A percentile compares a stretch with the other conserved stretches of the same genome.
Evolutionary conservation across 2,329 filamentous ascomycete species (phyloP).

Genomic region (Paraconiothyrium brasiliense): DNA sequence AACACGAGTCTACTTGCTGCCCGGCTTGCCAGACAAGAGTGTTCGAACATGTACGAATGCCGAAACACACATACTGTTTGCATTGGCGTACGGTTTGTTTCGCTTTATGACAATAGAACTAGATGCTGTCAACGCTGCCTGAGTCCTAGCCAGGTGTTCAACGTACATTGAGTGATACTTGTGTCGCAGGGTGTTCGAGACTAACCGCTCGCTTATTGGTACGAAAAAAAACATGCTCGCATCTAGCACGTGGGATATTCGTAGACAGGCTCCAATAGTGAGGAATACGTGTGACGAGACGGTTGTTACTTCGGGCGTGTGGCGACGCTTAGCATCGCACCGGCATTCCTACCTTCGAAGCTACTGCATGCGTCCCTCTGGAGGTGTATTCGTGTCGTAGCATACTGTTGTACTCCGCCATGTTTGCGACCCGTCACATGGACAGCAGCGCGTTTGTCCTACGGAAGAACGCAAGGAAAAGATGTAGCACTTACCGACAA

Average conservation of each 20-base stretch:
- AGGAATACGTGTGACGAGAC: conserved; percentile 3
- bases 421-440: conserved; percentile 8
- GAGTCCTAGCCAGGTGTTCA: not conserved
- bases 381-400: not conserved
- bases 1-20: not conserved
- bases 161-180: not conserved
- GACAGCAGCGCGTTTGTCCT: not conserved
- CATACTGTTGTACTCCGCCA: not conserved
- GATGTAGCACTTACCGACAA: conserved; percentile 68
- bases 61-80: not conserved
- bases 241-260: not conserved
- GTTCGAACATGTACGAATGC: not conserved
- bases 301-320: not conserved
- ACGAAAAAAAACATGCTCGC: not conserved
- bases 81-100: not conserved
- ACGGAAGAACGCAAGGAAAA: conserved; percentile 9
- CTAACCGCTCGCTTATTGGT: not conserved
- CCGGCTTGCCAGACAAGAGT: not conserved
- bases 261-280: not conserved
- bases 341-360: not conserved
- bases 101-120: not conserved
- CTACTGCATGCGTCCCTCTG: not conserved
- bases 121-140: not conserved
- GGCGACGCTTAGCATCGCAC: not conserved
- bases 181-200: not conserved